Evolutionary conservation across 2,329 filamentous ascomycete species (phyloP).

Genomic region (Xylariaceae sp.): DNA sequence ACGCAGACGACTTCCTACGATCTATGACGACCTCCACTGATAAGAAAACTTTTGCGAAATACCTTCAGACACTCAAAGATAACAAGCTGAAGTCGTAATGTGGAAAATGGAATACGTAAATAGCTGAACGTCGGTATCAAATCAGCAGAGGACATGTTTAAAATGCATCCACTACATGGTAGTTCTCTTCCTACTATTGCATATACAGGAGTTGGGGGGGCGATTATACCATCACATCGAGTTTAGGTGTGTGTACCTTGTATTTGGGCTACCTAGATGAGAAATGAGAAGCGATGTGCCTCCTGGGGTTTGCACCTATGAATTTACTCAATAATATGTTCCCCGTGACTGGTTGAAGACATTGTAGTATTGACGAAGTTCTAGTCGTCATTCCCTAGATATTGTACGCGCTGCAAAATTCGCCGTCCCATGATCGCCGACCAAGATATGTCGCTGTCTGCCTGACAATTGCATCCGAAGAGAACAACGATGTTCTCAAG

Average conservation of each 20-base stretch:
- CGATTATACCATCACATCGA: conserved; percentile 40
- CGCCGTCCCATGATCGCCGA: too few relatives aligned
- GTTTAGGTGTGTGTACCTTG: conserved; percentile 30
- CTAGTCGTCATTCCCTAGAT: not conserved
- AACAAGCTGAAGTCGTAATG: conserved; percentile 25
- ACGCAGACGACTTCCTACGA: conserved; percentile 65
- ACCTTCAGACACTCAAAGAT: conserved; percentile 66
- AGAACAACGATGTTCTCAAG: too few relatives aligned
- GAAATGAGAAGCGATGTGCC: conserved; percentile 24
- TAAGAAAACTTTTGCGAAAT: conserved; percentile 68
- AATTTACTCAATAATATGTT: not conserved
- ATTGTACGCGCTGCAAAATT: too few relatives aligned
- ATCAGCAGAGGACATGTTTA: conserved; percentile 4
- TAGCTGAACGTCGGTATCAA: not conserved
- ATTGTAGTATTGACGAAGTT: not conserved
- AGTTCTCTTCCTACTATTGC: conserved; percentile 33
- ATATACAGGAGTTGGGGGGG: conserved; percentile 41
- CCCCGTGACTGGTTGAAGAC: not conserved
- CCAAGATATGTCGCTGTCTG: too few relatives aligned
- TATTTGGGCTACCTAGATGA: conserved; percentile 35
- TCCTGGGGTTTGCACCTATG: not conserved
- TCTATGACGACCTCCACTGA: conserved; percentile 65
- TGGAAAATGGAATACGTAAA: not conserved
- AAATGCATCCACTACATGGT: conserved; percentile 16
- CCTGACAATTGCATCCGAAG: too few relatives aligned